phyloP scores from a whole-genome alignment of 257 asterid species.

The Leptodermis oblonga region DNA sequence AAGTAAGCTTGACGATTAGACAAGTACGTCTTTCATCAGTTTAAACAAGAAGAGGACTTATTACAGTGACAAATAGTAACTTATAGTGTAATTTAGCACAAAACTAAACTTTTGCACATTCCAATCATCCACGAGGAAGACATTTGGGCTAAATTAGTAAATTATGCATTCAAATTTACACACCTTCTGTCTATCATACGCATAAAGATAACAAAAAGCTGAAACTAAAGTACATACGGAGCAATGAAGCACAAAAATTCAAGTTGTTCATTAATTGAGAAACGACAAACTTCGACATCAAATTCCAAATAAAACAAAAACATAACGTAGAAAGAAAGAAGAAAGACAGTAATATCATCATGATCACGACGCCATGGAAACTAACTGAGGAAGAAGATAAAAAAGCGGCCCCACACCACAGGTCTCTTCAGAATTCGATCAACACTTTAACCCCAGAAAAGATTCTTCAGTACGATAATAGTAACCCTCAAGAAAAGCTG shows the following conservation, averaged over 20 bases:
- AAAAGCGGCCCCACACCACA: slow-evolving; percentile 2
- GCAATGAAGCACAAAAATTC: not conserved
- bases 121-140: not conserved
- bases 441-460: not conserved
- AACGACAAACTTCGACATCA: not conserved
- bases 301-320: too few species aligned
- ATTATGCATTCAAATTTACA: not conserved
- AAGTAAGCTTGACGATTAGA: too few species aligned
- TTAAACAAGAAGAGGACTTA: not conserved
- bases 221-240: too few species aligned
- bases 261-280: not conserved
- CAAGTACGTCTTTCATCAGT: not conserved
- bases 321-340: not conserved
- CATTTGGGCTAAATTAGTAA: not conserved
- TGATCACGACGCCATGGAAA: not conserved
- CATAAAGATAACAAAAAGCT: too few species aligned
- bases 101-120: not conserved
- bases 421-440: not conserved
- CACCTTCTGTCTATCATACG: too few species aligned
- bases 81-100: not conserved
- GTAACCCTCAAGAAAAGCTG: slow-evolving; percentile 22
- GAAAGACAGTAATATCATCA: not conserved
- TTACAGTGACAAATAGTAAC: not conserved
- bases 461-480: slow-evolving; percentile 4
- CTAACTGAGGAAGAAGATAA: not conserved